These are phyloP conservation scores for Aspergillus haitiensis DNA, from an alignment of 495 filamentous ascomycete genomes.

Conservation along the genomic window DNA sequence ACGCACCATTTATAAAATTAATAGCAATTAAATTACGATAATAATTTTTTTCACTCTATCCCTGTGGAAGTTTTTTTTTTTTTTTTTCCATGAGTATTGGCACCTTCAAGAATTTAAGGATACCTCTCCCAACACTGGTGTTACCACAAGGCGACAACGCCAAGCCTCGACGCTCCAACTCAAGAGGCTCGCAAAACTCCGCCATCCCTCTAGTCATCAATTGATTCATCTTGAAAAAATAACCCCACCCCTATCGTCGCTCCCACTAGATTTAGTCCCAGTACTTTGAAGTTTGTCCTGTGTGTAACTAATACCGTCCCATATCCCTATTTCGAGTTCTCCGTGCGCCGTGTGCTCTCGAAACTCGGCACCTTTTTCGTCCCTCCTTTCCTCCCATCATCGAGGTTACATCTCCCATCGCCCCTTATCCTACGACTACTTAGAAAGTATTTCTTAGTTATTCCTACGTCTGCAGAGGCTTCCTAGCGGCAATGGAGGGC, in stretches of 20 bases:
- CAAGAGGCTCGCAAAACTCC: slow-evolving; percentile 7
- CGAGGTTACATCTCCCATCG: slow-evolving; percentile 6
- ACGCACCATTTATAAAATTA: no score
- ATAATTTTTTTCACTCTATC: not conserved
- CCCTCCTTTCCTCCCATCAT: slow-evolving; percentile 1
- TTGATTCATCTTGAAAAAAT: not conserved
- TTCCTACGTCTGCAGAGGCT: slow-evolving; percentile 6
- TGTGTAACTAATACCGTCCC: not conserved
- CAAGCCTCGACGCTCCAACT: slow-evolving; percentile 2
- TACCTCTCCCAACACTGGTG: not conserved
- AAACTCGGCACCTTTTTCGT: not conserved
- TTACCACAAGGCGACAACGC: not conserved
- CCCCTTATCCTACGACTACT: not conserved
- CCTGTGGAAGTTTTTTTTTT: not conserved
- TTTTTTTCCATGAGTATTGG: not conserved
- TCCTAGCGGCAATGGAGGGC: slow-evolving; percentile 35
- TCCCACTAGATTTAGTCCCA: not conserved
- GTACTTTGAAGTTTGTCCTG: not conserved
- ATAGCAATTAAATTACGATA: no score
- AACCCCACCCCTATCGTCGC: slow-evolving; percentile 1
- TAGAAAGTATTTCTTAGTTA: not conserved
- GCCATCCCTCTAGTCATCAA: slow-evolving; percentile 1
- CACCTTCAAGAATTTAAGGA: not conserved
- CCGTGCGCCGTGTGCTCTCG: not conserved
- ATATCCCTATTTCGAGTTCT: not conserved